A percentile compares a stretch with the other conserved stretches of the same genome.
These are phyloP conservation scores for Scedosporium apiospermum DNA, from an alignment of 2,329 filamentous ascomycete genomes.

Conservation along the genomic window DNA sequence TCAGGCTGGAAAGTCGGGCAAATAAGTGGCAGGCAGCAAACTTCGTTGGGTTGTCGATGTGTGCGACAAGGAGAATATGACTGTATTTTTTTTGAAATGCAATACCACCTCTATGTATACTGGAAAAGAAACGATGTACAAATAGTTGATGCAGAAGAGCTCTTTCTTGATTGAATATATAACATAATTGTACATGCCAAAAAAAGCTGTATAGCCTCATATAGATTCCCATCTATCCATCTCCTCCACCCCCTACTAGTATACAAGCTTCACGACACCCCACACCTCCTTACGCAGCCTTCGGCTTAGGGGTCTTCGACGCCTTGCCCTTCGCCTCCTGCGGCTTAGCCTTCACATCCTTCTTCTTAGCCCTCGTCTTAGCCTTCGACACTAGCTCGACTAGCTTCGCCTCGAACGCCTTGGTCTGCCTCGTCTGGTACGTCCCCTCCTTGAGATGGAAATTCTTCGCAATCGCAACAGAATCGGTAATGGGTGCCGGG, in stretches of 20 bases:
- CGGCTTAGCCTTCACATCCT: not conserved
- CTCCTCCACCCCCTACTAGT: not conserved
- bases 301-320: not conserved
- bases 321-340: not conserved
- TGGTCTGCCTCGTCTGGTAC: conserved; percentile 22
- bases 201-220: conserved; percentile 8
- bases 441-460: conserved; percentile 28
- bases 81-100: not conserved
- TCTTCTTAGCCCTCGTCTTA: not conserved
- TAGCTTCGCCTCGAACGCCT: conserved; percentile 30
- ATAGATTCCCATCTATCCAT: conserved; percentile 2
- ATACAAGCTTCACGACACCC: not conserved
- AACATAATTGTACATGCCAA: not conserved
- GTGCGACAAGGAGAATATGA: not conserved
- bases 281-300: not conserved
- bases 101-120: not conserved
- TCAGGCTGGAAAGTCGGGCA: conserved; percentile 23
- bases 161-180: not conserved
- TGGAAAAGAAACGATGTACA: not conserved
- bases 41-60: not conserved
- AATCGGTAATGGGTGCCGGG: conserved; percentile 22
- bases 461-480: conserved; percentile 22
- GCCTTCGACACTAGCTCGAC: conserved; percentile 5
- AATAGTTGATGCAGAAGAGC: not conserved
- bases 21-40: not conserved